phyloP scores from a whole-genome alignment of 345 rosid genomes.

The Syzygium oleosum region DNA sequence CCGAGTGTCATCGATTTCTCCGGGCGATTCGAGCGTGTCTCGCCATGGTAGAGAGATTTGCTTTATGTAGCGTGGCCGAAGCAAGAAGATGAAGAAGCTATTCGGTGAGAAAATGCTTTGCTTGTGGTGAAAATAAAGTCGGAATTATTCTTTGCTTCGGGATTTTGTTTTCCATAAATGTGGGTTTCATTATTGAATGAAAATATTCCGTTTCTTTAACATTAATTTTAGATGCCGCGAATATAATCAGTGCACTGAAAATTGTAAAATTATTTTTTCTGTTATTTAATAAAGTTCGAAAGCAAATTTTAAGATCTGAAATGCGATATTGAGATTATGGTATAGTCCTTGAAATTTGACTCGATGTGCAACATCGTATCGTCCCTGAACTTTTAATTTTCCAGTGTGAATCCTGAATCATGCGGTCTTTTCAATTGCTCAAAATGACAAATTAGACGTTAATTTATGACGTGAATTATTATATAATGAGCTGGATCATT shows the following conservation, averaged over 20 bases:
- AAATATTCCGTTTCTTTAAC: neutral
- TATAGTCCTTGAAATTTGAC: accelerated
- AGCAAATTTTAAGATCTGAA: neutral
- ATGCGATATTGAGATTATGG: neutral
- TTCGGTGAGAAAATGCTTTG: neutral
- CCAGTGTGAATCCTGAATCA: accelerated
- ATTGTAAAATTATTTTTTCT: neutral
- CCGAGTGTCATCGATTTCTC: neutral
- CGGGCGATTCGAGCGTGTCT: neutral
- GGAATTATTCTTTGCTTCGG: neutral
- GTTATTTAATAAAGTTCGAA: neutral
- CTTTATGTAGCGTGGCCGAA: neutral
- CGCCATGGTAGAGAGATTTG: neutral
- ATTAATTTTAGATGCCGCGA: neutral
- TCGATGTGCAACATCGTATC: accelerated
- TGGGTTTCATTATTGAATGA: neutral
- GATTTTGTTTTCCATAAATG: neutral
- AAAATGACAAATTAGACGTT: neutral
- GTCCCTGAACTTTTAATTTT: accelerated
- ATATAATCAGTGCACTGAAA: neutral
- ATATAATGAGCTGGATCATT: neutral
- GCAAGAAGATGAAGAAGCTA: neutral
- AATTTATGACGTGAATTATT: neutral
- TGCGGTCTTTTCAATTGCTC: neutral
- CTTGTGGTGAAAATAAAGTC: neutral